A percentile compares a stretch with the other conserved stretches of the same genome.
These are phyloP conservation scores for Wickerhamomyces silvicola DNA, from an alignment of 805 yeast species.

Conservation along the genomic window DNA sequence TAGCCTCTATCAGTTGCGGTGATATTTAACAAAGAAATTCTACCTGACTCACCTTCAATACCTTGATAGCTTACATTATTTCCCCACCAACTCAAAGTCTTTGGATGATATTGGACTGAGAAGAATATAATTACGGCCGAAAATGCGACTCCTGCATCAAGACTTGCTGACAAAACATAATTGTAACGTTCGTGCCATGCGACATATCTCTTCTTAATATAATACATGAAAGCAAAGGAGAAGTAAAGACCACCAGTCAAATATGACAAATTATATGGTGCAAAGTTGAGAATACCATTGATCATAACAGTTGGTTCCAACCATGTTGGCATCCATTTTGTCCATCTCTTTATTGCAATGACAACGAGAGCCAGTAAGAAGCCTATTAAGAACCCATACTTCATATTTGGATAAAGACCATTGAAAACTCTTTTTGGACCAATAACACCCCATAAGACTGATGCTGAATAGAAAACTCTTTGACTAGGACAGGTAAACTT, in stretches of 20 bases:
- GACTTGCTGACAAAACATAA: conserved; percentile 46
- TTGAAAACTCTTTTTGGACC: conserved; percentile 50
- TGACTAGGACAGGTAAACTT: conserved; percentile 36
- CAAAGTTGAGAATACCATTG: conserved; percentile 41
- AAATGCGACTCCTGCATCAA: conserved; percentile 55
- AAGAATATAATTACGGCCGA: conserved; percentile 46
- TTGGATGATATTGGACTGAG: conserved; percentile 36
- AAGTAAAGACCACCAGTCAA: conserved; percentile 22
- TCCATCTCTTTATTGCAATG: conserved; percentile 23
- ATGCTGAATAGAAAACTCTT: conserved; percentile 29
- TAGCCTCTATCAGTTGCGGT: conserved; percentile 3
- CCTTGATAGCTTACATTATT: conserved; percentile 28
- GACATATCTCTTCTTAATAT: conserved; percentile 31
- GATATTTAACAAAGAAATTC: conserved; percentile 4
- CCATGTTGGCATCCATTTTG: conserved; percentile 18
- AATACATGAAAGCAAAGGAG: conserved; percentile 39
- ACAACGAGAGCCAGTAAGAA: conserved; percentile 27
- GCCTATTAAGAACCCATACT: conserved; percentile 61
- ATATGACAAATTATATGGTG: conserved; percentile 46
- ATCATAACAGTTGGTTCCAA: conserved; percentile 46
- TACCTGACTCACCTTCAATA: conserved; percentile 14
- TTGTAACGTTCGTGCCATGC: conserved; percentile 46
- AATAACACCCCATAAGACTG: conserved; percentile 45
- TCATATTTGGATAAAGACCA: conserved; percentile 51
- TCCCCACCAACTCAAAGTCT: conserved; percentile 58